Evolutionary conservation across 2,329 filamentous ascomycete genomes (phyloP).

Genomic region (Scedosporium boydii): DNA sequence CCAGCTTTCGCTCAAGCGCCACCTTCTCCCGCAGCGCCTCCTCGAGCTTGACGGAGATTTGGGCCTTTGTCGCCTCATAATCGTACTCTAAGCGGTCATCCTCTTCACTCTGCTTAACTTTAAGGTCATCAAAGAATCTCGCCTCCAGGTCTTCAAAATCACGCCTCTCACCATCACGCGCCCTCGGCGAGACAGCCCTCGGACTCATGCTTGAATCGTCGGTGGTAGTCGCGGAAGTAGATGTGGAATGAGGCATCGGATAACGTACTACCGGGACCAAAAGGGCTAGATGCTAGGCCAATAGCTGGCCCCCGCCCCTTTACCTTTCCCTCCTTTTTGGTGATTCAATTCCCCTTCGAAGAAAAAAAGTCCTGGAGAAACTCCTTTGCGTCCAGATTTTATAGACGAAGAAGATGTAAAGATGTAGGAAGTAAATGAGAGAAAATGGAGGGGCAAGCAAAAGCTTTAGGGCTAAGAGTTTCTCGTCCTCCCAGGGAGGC

Average conservation of each 20-base stretch:
- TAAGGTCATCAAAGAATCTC: conserved; percentile 1
- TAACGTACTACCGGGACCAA: not conserved
- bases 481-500: too few species aligned
- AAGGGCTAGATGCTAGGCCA: too few species aligned
- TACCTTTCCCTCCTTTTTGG: not conserved
- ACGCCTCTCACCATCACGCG: not conserved
- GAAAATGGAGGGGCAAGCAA: too few species aligned
- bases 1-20: not conserved
- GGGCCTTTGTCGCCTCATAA: not conserved
- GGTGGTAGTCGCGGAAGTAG: not conserved
- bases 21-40: not conserved
- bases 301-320: too few species aligned
- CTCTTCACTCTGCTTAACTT: not conserved
- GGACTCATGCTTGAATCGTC: not conserved
- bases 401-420: too few species aligned
- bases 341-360: too few species aligned
- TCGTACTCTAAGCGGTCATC: conserved; percentile 1
- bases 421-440: too few species aligned
- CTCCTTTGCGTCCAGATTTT: too few species aligned
- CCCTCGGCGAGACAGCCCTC: not conserved
- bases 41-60: not conserved
- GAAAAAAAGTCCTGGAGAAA: too few species aligned
- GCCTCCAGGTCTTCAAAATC: conserved; percentile 5
- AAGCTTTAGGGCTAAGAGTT: too few species aligned
- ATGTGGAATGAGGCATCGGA: not conserved